These are phyloP conservation scores for Cantharellus cinnabarinus DNA, from an alignment of 768 basidiomycete species.

Conservation along the genomic window DNA sequence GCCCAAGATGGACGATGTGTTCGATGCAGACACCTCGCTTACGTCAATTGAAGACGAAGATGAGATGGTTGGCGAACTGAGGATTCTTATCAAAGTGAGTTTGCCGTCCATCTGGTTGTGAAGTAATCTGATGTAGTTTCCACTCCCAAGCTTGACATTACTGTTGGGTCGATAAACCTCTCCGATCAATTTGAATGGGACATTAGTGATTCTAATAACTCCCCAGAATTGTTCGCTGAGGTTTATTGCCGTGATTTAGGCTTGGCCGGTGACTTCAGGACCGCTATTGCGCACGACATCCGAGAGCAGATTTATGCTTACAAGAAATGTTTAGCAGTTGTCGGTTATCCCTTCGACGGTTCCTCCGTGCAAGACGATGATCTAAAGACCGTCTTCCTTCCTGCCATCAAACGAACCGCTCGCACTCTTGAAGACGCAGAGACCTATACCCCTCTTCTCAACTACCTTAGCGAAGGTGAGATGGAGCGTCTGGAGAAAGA, in stretches of 20 bases:
- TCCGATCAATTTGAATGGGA: constrained; percentile 99
- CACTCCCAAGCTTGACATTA: constrained; percentile 64
- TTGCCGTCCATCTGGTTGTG: constrained; percentile 1
- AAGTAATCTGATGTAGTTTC: not conserved
- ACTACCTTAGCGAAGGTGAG: constrained; percentile 73
- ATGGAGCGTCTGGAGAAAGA: constrained; percentile 80
- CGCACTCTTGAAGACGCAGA: constrained; percentile 60
- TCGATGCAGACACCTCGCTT: constrained; percentile 16
- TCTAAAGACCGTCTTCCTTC: constrained; percentile 72
- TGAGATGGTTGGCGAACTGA: constrained; percentile 56
- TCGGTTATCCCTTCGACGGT: constrained; percentile 73
- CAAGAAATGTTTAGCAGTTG: constrained; percentile 77
- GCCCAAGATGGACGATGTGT: constrained; percentile 29
- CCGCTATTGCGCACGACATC: constrained; percentile 87
- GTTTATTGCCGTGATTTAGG: constrained; percentile 75
- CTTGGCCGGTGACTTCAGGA: constrained; percentile 78
- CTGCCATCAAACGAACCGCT: constrained; percentile 48
- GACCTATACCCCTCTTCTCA: constrained; percentile 73
- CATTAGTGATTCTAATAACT: constrained; percentile 52
- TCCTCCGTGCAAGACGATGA: constrained; percentile 72
- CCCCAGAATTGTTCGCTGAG: constrained; percentile 85
- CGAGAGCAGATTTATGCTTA: constrained; percentile 86
- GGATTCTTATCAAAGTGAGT: constrained; percentile 77
- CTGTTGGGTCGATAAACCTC: constrained; percentile 78
- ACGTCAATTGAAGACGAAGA: constrained; percentile 32